Evolutionary conservation across 257 asterid genomes (phyloP).

Genomic region (Fraxinus cuspidata): DNA sequence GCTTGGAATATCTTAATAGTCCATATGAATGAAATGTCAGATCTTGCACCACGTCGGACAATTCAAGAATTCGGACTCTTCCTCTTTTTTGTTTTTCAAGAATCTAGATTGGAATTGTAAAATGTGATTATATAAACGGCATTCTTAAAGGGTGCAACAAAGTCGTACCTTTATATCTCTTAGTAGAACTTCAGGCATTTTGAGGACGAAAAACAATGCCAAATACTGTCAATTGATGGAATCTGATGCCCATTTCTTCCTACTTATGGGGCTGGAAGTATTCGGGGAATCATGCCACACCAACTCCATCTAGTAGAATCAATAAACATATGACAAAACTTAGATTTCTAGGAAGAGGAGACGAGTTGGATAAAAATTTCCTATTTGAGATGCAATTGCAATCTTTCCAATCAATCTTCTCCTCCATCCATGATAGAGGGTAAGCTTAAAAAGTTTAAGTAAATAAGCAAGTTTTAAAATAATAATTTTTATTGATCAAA

Average conservation of each 20-base stretch:
- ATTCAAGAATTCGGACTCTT: background rate
- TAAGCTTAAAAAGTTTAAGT: background rate
- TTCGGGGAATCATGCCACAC: conserved; percentile 74
- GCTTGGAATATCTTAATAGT: background rate
- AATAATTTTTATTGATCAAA: background rate
- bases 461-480: background rate
- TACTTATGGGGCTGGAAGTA: conserved; percentile 48
- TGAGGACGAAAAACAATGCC: conserved; percentile 8
- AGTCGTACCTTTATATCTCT: background rate
- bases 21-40: background rate
- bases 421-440: background rate
- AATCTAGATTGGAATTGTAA: background rate
- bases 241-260: conserved; percentile 51
- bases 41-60: too few species aligned
- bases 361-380: background rate
- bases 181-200: background rate
- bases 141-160: background rate
- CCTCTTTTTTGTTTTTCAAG: too few species aligned
- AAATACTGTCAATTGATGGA: conserved; percentile 33
- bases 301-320: conserved; percentile 72
- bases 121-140: background rate
- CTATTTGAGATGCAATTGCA: background rate
- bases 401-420: background rate
- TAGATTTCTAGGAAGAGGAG: background rate
- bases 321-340: background rate